phyloP scores from a whole-genome alignment of 345 rosid species.

The Carallia pectinifolia region DNA sequence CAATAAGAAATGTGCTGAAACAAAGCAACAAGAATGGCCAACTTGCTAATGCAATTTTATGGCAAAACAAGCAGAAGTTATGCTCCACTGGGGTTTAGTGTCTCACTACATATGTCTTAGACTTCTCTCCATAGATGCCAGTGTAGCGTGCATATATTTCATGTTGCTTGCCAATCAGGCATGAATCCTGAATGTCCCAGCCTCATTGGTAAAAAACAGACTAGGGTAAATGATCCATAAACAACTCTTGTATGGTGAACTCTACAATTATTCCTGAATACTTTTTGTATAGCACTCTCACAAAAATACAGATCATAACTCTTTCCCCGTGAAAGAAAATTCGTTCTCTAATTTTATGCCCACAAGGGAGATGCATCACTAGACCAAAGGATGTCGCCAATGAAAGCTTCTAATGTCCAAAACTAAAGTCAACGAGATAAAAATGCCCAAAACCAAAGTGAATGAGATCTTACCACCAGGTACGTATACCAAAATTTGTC shows the following conservation, averaged over 20 bases:
- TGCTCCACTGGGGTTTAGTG: no score
- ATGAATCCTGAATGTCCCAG: no score
- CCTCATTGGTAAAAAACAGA: no score
- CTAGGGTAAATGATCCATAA: no score
- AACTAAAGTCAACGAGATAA: not conserved
- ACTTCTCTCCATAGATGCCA: no score
- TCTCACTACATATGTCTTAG: no score
- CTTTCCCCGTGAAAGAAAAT: not conserved
- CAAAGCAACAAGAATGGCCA: not conserved
- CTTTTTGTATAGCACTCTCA: no score
- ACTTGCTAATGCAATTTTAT: not conserved
- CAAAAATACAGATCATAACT: not conserved
- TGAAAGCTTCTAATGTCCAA: not conserved
- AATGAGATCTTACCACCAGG: constrained; percentile 58
- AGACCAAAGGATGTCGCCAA: not conserved
- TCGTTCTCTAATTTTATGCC: not conserved
- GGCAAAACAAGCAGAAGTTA: no score
- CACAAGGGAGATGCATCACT: not conserved
- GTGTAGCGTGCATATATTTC: no score
- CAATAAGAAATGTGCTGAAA: not conserved
- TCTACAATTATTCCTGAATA: no score
- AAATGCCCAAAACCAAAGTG: not conserved
- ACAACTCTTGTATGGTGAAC: no score
- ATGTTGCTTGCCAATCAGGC: no score
- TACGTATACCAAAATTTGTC: constrained; percentile 82